Conservation (phyloP, 2,329 filamentous ascomycete species). For the Aspergillus oerlinghausenensis region DNA sequence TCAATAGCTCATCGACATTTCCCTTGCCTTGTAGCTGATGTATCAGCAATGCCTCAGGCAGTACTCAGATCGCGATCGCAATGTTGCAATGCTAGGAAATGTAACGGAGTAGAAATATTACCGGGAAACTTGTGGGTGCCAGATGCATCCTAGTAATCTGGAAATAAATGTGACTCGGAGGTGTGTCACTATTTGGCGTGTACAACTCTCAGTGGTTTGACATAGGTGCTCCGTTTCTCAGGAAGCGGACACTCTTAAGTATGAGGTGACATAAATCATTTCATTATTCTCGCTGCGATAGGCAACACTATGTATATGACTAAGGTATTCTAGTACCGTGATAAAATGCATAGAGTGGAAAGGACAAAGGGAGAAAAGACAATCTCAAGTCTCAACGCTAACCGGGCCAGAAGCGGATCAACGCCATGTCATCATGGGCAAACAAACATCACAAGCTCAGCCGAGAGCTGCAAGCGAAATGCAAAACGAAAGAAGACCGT, state of each 20-base stretch:
- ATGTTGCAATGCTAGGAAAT: not conserved
- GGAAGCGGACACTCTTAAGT: not conserved
- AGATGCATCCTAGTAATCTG: no score
- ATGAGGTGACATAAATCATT: not conserved
- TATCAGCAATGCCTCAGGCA: no score
- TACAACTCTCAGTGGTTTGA: not conserved
- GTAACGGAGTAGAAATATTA: not conserved
- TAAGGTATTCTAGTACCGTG: not conserved
- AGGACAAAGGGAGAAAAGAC: no score
- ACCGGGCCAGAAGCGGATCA: not conserved
- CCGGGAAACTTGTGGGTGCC: no score
- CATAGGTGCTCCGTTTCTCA: no score
- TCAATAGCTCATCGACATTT: not conserved
- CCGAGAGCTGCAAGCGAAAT: not conserved
- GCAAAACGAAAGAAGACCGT: not conserved
- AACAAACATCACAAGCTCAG: not conserved
- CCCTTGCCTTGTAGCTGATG: no score
- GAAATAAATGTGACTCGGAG: not conserved
- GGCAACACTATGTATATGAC: not conserved
- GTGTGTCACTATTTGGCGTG: no score
- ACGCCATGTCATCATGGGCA: not conserved
- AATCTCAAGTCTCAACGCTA: not conserved
- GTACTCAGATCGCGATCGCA: no score
- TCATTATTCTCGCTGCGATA: not conserved
- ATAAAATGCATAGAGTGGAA: not conserved